Percentiles rank a stretch among this genome's conserved stretches.
These are phyloP conservation scores for Xanthoconium purpureum DNA, from an alignment of 768 basidiomycete species.

Conservation along the genomic window DNA sequence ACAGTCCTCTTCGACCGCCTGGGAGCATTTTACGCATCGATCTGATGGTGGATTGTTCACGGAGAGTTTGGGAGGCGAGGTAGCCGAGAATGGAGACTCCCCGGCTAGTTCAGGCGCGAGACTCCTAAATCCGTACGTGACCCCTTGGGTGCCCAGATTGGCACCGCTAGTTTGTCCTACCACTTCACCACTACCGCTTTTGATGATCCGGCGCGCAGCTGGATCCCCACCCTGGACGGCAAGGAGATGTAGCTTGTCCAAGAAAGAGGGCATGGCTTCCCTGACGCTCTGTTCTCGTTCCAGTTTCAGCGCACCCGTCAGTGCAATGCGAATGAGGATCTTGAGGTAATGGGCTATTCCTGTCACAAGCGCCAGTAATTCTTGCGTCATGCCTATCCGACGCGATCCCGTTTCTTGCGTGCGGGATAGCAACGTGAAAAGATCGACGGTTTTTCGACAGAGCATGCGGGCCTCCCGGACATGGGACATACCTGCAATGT, in stretches of 20 bases:
- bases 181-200: slow-evolving; percentile 67
- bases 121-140: slow-evolving; percentile 91
- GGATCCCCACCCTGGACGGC: slow-evolving; percentile 85
- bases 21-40: slow-evolving; percentile 82
- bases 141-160: slow-evolving; percentile 78
- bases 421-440: slow-evolving; percentile 93
- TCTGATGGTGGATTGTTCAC: slow-evolving; percentile 81
- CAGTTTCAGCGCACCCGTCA: slow-evolving; percentile 92
- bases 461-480: slow-evolving; percentile 98
- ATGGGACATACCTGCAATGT: slow-evolving; percentile 83
- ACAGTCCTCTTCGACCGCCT: slow-evolving; percentile 97
- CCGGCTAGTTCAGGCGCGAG: slow-evolving; percentile 89
- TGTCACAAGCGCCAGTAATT: slow-evolving; percentile 93
- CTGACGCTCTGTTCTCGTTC: slow-evolving; percentile 84
- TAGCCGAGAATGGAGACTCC: slow-evolving; percentile 67
- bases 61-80: slow-evolving; percentile 45
- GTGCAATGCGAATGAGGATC: slow-evolving; percentile 96
- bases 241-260: slow-evolving; percentile 90
- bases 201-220: slow-evolving; percentile 69
- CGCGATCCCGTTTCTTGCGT: slow-evolving; percentile 90
- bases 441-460: slow-evolving; percentile 97
- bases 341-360: slow-evolving; percentile 99
- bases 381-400: slow-evolving; percentile 95
- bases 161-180: slow-evolving; percentile 36
- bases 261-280: slow-evolving; percentile 84